A percentile compares a stretch with the other conserved stretches of the same genome.
Evolutionary conservation across 1,284 basidiomycete genomes (phyloP).

Genomic region (Apiotrichum sp.): DNA sequence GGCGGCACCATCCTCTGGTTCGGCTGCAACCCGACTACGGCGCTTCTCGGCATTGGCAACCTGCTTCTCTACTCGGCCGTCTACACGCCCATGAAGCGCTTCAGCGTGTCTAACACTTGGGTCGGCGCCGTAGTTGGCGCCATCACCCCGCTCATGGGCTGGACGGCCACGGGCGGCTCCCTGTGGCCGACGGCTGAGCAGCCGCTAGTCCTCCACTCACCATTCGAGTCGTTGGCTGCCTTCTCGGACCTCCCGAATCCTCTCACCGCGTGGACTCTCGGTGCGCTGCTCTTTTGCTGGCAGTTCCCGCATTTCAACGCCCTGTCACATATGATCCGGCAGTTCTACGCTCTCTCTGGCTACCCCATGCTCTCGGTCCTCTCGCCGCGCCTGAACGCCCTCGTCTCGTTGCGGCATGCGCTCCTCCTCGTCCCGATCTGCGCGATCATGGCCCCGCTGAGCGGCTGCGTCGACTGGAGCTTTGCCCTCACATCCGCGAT

Average conservation of each 20-base stretch:
- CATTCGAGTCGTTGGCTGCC: conserved; percentile 10
- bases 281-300: conserved; percentile 86
- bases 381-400: conserved; percentile 71
- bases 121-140: conserved; percentile 87
- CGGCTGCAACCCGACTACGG: conserved; percentile 85
- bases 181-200: conserved; percentile 61
- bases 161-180: conserved; percentile 86
- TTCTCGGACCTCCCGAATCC: conserved; percentile 53
- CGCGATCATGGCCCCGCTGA: conserved; percentile 71
- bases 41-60: conserved; percentile 74
- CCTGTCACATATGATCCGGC: conserved; percentile 78
- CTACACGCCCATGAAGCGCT: conserved; percentile 94
- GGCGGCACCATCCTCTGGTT: conserved; percentile 74
- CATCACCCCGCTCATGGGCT: conserved; percentile 94
- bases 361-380: conserved; percentile 89
- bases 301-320: conserved; percentile 99
- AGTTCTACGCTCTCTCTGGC: conserved; percentile 86
- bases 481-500: conserved; percentile 74
- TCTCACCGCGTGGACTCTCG: conserved; percentile 67
- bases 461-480: conserved; percentile 78
- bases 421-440: conserved; percentile 72
- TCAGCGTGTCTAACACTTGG: conserved; percentile 87
- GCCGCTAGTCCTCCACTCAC: conserved; percentile 48
- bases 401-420: conserved; percentile 80
- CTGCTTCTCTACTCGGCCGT: conserved; percentile 83